phyloP scores from a whole-genome alignment of 208 protist genomes.

The Acanthamoeba healyi region DNA sequence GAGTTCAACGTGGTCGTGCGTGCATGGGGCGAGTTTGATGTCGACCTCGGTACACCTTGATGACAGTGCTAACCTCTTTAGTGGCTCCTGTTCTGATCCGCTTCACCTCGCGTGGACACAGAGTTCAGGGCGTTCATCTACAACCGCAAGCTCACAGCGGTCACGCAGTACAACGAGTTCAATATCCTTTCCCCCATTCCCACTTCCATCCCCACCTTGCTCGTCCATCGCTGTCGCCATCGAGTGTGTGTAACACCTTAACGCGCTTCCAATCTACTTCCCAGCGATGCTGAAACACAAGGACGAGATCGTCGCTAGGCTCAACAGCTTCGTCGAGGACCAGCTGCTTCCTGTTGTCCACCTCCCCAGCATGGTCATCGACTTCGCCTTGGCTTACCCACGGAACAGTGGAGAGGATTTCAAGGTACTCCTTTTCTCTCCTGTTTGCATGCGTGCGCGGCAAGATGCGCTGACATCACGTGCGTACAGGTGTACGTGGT shows the following conservation, averaged over 20 bases:
- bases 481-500: conserved; percentile 45
- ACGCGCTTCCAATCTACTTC: conserved; percentile 15
- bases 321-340: conserved; percentile 3
- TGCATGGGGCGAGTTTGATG: conserved; percentile 40
- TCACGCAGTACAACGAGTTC: conserved; percentile 78
- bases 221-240: too few species aligned
- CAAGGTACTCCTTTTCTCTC: conserved; percentile 2
- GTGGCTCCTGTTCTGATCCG: too few species aligned
- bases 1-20: conserved; percentile 68
- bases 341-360: background rate
- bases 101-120: background rate
- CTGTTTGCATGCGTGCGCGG: background rate
- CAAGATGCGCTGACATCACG: background rate
- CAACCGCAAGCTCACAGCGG: conserved; percentile 69
- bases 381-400: conserved; percentile 41
- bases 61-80: too few species aligned
- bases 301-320: background rate
- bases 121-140: conserved; percentile 77
- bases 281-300: conserved; percentile 24
- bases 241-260: too few species aligned
- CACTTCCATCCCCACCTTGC: too few species aligned
- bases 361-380: conserved; percentile 39
- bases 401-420: background rate
- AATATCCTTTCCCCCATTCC: conserved; percentile 30
- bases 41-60: background rate